These are phyloP conservation scores for Oldenlandia corymbosa DNA, from an alignment of 257 asterid species.

Conservation along the genomic window DNA sequence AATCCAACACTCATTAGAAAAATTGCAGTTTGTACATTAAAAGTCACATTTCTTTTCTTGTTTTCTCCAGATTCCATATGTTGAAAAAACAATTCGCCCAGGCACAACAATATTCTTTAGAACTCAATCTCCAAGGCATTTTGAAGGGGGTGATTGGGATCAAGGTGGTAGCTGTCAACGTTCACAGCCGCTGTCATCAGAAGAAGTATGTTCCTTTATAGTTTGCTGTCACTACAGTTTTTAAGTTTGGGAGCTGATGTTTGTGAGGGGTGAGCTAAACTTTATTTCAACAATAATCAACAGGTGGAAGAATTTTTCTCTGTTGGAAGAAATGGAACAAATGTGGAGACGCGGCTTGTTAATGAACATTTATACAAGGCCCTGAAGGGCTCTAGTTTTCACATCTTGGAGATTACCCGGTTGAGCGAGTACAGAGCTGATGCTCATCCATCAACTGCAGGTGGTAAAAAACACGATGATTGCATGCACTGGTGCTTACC, in stretches of 20 bases:
- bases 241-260: no score
- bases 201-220: slow-evolving; percentile 34
- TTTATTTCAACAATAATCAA: neutral
- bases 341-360: slow-evolving; percentile 82
- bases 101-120: slow-evolving; percentile 55
- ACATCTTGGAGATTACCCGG: slow-evolving; percentile 53
- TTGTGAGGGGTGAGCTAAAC: neutral
- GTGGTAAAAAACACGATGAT: slow-evolving; percentile 83
- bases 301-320: slow-evolving; percentile 83
- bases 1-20: no score
- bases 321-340: slow-evolving; percentile 57
- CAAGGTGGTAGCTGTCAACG: slow-evolving; percentile 90
- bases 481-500: slow-evolving; percentile 99
- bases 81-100: slow-evolving; percentile 44
- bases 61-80: slow-evolving; percentile 44
- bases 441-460: slow-evolving; percentile 80
- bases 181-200: slow-evolving; percentile 48
- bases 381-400: slow-evolving; percentile 51
- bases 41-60: neutral
- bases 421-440: slow-evolving; percentile 85
- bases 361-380: slow-evolving; percentile 59
- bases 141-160: slow-evolving; percentile 98
- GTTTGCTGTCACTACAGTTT: no score
- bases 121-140: slow-evolving; percentile 90
- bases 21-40: no score